phyloP scores from a whole-genome alignment of 1,284 basidiomycete species.

The Cryptococcus jaspeensis region DNA sequence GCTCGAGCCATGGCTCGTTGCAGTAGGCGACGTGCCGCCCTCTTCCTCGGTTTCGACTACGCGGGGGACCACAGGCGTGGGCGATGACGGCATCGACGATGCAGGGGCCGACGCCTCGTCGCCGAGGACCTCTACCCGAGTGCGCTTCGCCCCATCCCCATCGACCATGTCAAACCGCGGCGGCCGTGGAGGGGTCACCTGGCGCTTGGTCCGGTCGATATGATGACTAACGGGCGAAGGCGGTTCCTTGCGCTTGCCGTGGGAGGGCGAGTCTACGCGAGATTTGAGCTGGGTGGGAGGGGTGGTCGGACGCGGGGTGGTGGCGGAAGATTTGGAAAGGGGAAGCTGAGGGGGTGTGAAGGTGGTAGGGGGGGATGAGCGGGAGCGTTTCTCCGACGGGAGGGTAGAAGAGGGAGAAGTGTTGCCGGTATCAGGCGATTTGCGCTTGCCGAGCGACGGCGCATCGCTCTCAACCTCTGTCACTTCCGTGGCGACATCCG shows the following conservation, averaged over 20 bases:
- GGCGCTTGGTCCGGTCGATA: conserved; percentile 6
- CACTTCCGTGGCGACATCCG: too few relatives aligned
- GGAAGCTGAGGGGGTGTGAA: too few relatives aligned
- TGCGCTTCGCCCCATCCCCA: not conserved
- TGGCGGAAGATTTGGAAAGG: not conserved
- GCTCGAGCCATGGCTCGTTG: not conserved
- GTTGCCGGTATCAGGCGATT: not conserved
- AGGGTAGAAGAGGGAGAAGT: not conserved
- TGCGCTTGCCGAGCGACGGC: conserved; percentile 1
- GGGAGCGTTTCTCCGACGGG: not conserved
- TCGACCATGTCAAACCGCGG: not conserved
- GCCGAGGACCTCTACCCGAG: not conserved
- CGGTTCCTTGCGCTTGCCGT: conserved; percentile 3
- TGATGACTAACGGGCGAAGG: conserved; percentile 11
- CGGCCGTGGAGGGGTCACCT: conserved; percentile 10
- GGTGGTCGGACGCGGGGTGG: not conserved
- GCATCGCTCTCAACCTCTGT: not conserved
- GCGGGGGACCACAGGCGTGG: not conserved
- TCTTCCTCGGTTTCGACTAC: not conserved
- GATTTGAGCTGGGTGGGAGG: too few relatives aligned
- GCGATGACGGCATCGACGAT: conserved; percentile 8
- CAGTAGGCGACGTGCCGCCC: not conserved
- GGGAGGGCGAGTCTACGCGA: not conserved
- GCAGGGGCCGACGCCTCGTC: not conserved
- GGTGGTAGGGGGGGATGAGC: not conserved